Evolutionary conservation across 2,329 filamentous ascomycete species (phyloP), one percentile per base, ranked within the genome.

Genomic region (Colletotrichum liaoningense): DNA sequence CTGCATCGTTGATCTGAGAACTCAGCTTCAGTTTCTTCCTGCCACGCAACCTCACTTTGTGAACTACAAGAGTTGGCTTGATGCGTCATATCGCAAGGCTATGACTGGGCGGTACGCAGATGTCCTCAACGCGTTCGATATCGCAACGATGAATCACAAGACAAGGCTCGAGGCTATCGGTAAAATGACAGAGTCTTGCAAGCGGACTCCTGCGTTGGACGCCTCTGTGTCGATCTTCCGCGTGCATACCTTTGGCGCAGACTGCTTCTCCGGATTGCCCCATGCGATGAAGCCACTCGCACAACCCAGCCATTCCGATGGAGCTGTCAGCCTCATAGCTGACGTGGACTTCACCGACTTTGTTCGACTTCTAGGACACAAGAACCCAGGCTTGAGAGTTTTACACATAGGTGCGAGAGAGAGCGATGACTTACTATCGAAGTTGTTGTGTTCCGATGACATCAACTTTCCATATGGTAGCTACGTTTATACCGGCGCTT

Each of bases 401-500:
- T 9, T 74, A 4, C 68, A 74, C 6, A 64, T 74, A 2, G 69
- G 59, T 2, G 5, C 24, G 11, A 11, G 42, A 11, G 56, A 63
- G 11, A 22, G 22, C 8, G 35, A 28, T 16, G 38, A 30, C 12
- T 4, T 63, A 3, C 55, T 64, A 14, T 59, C 35, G 4, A 22
- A 26, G 3, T 19, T 72, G 4, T 59, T 46, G 4, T 14, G 49
- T 9, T 24, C 46, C 2, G 28, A 4, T 2, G 28, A 69, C n/a
- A 26, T 11, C 22, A 11, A 62, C 14, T 24, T 12, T 7, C 2
- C 60, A 4, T 56, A 58, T 5, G 54, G 57, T 22, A 54, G 63
- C 1, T 82, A 82, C 63, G 76, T 74, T 2, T 81, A 77, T 58
- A 81, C 81, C 0, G 79, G 80, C 16, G 69, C 78, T 56, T 77